Base-by-base conservation (phyloP, 2,329 filamentous ascomycete genomes). In the Chaetothyriales sp. region DNA sequence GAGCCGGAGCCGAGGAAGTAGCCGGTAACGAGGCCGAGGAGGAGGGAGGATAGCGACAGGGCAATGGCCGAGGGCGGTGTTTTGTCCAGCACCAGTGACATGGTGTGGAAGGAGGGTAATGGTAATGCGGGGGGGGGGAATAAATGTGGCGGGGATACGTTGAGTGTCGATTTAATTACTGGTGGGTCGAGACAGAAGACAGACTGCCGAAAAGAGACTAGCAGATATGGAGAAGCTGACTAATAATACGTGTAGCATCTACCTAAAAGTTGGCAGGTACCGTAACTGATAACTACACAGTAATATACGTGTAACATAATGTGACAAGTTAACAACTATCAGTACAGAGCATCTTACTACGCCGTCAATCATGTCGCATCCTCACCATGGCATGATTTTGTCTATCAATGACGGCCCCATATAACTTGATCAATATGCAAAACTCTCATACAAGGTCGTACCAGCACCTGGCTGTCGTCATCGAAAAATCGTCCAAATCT, bases 1-100 rank as follows among this genome's bases (percentile, higher is more conserved):
- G 78, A 74, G 18, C 75, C 79, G 63, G 79, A 75, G 50, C 78
- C 78, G 53, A 80, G 66, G 60, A 88, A 79, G 69, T 90, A 94
- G 60, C 89, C 89, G 55, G 83, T 78, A 51, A 90, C 70, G 55
- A 93, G 76, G 57, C 81, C 72, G 52, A 88, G 52, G 42, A 60
- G 51, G 46, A 56, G 44, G 2, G 58, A 56, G 12, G 59, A 59
- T n/a, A 60, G 53, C 2, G 56, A 53, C 4, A 59, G 51, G 5
- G 57, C 57, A 12, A 53, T 46, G 2, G 57, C 42, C 3, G 59
- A 59, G 3, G 59, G 59, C 47, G 57, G 52, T 18, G 52, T 44
- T 51, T 58, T 60, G 39, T 60, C 59, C 18, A 47, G 20, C 19
- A 26, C 18, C 19, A 20, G 18, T 3, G 43, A 45, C 43, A 45